A percentile compares a stretch with the other conserved stretches of the same genome.
phyloP scores from a whole-genome alignment of 2,329 filamentous ascomycete genomes.

The Nemania bipapillata region DNA sequence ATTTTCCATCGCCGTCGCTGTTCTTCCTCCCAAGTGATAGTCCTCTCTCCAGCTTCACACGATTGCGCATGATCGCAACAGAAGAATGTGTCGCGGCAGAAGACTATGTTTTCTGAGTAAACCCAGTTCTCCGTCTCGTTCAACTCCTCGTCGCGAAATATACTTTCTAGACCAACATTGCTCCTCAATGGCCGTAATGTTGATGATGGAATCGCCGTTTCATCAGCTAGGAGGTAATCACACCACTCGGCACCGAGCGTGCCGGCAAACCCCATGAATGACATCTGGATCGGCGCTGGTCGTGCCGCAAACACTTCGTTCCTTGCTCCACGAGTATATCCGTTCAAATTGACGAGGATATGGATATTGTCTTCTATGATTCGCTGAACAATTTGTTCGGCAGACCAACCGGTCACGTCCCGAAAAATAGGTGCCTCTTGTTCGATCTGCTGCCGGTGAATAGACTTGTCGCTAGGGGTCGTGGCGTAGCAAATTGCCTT shows the following conservation, averaged over 20 bases:
- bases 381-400: constrained; percentile 84
- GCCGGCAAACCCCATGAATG: constrained; percentile 98
- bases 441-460: constrained; percentile 92
- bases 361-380: constrained; percentile 90
- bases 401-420: constrained; percentile 86
- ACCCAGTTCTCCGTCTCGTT: constrained; percentile 83
- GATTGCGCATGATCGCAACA: constrained; percentile 97
- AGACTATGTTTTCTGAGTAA: constrained; percentile 96
- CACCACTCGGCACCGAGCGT: constrained; percentile 98
- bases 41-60: constrained; percentile 74
- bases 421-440: constrained; percentile 89
- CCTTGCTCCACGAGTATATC: constrained; percentile 93
- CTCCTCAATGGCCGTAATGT: constrained; percentile 83
- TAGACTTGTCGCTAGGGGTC: constrained; percentile 86
- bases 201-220: constrained; percentile 82
- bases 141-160: constrained; percentile 72
- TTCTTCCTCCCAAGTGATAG: constrained; percentile 84
- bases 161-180: constrained; percentile 79
- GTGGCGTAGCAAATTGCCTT: constrained; percentile 96
- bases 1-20: constrained; percentile 86
- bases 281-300: constrained; percentile 97
- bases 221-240: constrained; percentile 92
- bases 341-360: constrained; percentile 96
- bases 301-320: constrained; percentile 97
- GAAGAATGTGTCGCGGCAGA: constrained; percentile 94